Base-by-base conservation (phyloP, 306 rosid genomes). In the Quercus dentata region DNA sequence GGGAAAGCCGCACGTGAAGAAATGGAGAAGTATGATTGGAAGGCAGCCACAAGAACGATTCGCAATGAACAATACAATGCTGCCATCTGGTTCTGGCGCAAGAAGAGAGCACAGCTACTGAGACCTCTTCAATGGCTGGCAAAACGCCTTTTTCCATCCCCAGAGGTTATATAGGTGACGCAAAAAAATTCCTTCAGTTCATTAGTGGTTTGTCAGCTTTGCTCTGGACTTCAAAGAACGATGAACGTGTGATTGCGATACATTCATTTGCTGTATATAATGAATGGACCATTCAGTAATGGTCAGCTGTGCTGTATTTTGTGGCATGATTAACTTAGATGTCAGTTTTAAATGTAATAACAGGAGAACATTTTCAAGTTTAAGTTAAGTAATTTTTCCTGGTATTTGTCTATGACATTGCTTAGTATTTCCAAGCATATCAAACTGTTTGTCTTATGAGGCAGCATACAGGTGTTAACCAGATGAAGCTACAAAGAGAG, bases 61-160 rank as follows among this genome's bases (percentile, higher is more conserved):
- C 97, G 99, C 71, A 88, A 96, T 1, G 97, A 96, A 73, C 92
- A 96, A 65, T 96, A 96, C 89, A 91, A 83, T 20, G 94, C 97
- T 4, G 99, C 99, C 65, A 91, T 91, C 76, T 96, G 99, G 99
- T 96, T 91, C 87, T 96, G 99, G 99, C 94, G 91, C 84, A 91
- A 90, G 93, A 90, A 91, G 80, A 84, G 92, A 67, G 90, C 97
- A 10, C 91, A 88, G 54, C 75, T 93, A 9, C 76, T 91, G 41
- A 85, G 91, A 83, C 99, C 98, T 5, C 18, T 90, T 2, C 98
- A 91, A 55, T 93, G 99, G 99, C 73, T 91, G 74, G 62, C 84
- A 5, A 90, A 91, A 81, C 87, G 86, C 27, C 67, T 96, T 18
- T 96, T 88, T 74, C 89, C 91, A 30, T 74, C 95, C 15, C 88